Evolutionary conservation across 768 basidiomycete species (phyloP).

Genomic region (Lentinula aciculospora): DNA sequence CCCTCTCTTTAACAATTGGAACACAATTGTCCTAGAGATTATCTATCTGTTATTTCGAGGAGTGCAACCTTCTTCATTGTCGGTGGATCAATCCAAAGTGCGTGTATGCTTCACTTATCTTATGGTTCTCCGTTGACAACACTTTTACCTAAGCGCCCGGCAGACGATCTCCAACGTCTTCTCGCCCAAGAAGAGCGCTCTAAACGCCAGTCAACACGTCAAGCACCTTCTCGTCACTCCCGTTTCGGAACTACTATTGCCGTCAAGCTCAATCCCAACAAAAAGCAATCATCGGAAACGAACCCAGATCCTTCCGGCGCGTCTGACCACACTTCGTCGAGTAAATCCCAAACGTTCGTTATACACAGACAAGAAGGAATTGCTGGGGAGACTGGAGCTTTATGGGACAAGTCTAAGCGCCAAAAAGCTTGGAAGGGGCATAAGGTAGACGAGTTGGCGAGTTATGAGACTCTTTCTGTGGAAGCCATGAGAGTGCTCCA

Average conservation of each 20-base stretch:
- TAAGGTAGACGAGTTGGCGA: conserved; percentile 60
- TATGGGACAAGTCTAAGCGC: conserved; percentile 70
- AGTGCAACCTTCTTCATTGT: conserved; percentile 55
- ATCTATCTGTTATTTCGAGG: conserved; percentile 87
- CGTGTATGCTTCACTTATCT: conserved; percentile 9
- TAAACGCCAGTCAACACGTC: conserved; percentile 49
- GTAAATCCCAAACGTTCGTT: conserved; percentile 33
- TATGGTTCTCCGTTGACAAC: conserved; percentile 10
- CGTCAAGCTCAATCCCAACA: conserved; percentile 63
- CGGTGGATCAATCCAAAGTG: conserved; percentile 63
- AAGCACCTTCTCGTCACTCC: conserved; percentile 75
- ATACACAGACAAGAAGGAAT: conserved; percentile 86
- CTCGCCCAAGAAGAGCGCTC: conserved; percentile 71
- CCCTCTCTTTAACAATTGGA: conserved; percentile 78
- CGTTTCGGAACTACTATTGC: conserved; percentile 95
- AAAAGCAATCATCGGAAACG: conserved; percentile 22
- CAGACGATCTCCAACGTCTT: conserved; percentile 64
- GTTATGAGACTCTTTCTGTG: conserved; percentile 48
- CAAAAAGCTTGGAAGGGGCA: conserved; percentile 53
- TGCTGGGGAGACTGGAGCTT: conserved; percentile 54
- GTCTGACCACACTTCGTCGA: conserved; percentile 23
- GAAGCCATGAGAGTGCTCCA: conserved; percentile 65
- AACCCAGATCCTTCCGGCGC: conserved; percentile 13
- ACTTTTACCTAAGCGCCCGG: conserved; percentile 47
- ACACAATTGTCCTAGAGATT: conserved; percentile 89